These are phyloP conservation scores for Auricularia sp. DNA, from an alignment of 768 basidiomycete species.

Conservation along the genomic window DNA sequence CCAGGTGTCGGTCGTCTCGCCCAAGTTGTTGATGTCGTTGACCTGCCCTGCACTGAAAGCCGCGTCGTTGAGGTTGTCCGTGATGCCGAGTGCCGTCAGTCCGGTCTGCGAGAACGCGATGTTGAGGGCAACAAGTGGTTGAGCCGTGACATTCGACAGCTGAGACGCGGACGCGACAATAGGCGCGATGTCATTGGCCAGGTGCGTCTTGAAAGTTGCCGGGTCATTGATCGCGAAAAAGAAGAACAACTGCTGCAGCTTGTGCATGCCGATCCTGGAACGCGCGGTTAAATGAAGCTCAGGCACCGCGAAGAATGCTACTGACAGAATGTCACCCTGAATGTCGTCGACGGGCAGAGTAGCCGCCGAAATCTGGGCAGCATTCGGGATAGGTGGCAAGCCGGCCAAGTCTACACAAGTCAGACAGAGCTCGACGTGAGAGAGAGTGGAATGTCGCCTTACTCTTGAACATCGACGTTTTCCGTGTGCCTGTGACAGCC, in stretches of 20 bases:
- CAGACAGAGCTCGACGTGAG: not conserved
- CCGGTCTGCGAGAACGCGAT: constrained; percentile 44
- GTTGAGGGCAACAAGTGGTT: constrained; percentile 38
- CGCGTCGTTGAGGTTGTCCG: constrained; percentile 28
- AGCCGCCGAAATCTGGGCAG: not conserved
- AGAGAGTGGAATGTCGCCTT: not conserved
- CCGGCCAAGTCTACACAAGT: not conserved
- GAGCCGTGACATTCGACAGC: constrained; percentile 20
- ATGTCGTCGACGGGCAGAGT: constrained; percentile 11
- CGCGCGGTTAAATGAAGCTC: not conserved
- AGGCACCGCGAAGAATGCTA: not conserved
- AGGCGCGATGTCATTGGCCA: constrained; percentile 28
- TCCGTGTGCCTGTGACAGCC: not conserved
- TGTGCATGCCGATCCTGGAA: constrained; percentile 17
- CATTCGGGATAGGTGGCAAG: not conserved
- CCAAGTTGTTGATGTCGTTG: constrained; percentile 20
- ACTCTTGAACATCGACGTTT: not conserved
- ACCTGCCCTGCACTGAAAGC: constrained; percentile 32
- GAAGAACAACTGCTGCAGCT: constrained; percentile 11
- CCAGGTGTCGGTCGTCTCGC: not conserved
- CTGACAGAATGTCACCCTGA: constrained; percentile 13
- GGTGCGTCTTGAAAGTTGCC: constrained; percentile 10
- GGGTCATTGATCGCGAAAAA: constrained; percentile 18
- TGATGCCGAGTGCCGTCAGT: constrained; percentile 29
- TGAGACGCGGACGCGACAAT: constrained; percentile 37